phyloP scores from a whole-genome alignment of 345 rosid species.

The Gossypium australe region DNA sequence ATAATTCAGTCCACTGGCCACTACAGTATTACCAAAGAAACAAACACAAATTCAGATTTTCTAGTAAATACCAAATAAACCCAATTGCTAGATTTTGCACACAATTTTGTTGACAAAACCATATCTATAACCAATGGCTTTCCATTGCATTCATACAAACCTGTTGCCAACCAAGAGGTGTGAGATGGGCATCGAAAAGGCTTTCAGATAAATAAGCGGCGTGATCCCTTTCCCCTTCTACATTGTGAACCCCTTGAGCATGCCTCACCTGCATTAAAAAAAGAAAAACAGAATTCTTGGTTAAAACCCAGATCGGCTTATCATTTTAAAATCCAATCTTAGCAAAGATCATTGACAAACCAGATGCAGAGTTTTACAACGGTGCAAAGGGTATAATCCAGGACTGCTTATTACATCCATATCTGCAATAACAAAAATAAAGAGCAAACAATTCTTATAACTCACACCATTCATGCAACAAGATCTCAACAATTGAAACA shows the following conservation, averaged over 20 bases:
- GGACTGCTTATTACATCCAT: constrained; percentile 43
- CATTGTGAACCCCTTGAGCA: constrained; percentile 88
- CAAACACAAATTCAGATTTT: background rate
- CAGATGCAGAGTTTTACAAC: constrained; percentile 75
- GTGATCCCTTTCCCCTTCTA: constrained; percentile 58
- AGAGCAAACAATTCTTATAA: background rate
- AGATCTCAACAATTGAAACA: background rate
- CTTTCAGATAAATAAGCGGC: constrained; percentile 48
- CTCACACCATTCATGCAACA: background rate
- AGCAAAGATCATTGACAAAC: constrained; percentile 26
- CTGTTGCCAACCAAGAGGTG: constrained; percentile 86
- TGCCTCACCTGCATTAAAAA: constrained; percentile 59
- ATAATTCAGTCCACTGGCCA: background rate
- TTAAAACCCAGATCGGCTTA: background rate
- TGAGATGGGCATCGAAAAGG: constrained; percentile 68
- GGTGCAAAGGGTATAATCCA: constrained; percentile 55
- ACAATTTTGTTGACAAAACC: background rate
- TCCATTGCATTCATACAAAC: constrained; percentile 21
- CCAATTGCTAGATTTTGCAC: background rate
- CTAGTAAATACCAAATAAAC: background rate
- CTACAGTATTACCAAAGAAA: background rate
- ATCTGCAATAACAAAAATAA: constrained; percentile 7
- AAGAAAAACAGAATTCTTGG: background rate
- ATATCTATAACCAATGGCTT: background rate
- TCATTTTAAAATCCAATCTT: background rate